phyloP scores from a whole-genome alignment of 2,329 filamentous ascomycete genomes.

The Acrocalymma vagum region DNA sequence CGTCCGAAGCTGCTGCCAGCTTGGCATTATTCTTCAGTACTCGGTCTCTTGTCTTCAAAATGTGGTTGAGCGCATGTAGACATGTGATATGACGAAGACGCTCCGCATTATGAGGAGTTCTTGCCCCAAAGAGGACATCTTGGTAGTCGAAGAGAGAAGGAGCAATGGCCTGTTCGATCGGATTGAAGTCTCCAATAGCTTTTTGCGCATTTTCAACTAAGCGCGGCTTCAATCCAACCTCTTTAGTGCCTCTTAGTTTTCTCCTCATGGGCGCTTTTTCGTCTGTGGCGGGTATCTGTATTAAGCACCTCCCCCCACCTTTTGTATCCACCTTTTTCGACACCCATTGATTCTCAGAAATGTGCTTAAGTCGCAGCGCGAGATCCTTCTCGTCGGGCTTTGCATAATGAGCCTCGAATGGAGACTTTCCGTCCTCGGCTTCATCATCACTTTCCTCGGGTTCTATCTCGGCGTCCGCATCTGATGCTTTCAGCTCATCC shows the following conservation, averaged over 20 bases:
- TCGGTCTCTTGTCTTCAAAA: constrained; percentile 90
- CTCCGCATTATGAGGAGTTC: constrained; percentile 73
- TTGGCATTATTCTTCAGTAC: constrained; percentile 93
- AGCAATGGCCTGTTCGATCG: constrained; percentile 71
- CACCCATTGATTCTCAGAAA: constrained; percentile 59
- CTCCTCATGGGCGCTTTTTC: constrained; percentile 23
- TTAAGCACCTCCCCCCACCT: constrained; percentile 35
- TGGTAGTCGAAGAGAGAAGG: constrained; percentile 82
- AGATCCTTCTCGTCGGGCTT: constrained; percentile 70
- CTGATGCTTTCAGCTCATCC: constrained; percentile 22
- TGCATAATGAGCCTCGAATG: constrained; percentile 84
- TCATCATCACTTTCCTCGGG: constrained; percentile 43
- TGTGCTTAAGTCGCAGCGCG: constrained; percentile 58
- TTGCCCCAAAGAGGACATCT: constrained; percentile 79
- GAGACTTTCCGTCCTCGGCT: constrained; percentile 63
- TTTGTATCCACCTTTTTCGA: constrained; percentile 45
- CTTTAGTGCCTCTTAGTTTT: constrained; percentile 32
- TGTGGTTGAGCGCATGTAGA: constrained; percentile 88
- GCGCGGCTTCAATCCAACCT: constrained; percentile 43
- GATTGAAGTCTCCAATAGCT: constrained; percentile 61
- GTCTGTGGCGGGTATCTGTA: constrained; percentile 33
- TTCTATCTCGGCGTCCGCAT: not conserved
- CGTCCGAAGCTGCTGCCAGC: constrained; percentile 71
- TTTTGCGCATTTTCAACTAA: constrained; percentile 39
- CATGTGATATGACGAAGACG: constrained; percentile 76